These are phyloP conservation scores for Ogataea pilisensis DNA, from an alignment of 805 yeast genomes.

Conservation along the genomic window DNA sequence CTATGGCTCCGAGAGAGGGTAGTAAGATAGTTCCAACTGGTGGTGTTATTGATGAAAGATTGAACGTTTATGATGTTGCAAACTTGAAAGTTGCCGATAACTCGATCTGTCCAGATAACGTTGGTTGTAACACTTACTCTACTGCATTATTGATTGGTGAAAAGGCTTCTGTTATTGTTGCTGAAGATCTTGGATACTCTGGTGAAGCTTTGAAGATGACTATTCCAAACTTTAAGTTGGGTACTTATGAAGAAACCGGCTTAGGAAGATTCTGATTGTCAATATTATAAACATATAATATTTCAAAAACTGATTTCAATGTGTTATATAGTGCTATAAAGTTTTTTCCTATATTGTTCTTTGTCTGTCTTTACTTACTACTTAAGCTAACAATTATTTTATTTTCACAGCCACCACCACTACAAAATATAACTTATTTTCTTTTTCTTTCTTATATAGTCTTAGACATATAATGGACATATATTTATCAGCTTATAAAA, in stretches of 20 bases:
- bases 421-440: background rate
- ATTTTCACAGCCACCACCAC: background rate
- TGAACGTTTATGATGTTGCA: conserved; percentile 26
- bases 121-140: conserved; percentile 30
- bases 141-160: conserved; percentile 29
- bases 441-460: background rate
- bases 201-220: conserved; percentile 26
- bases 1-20: conserved; percentile 29
- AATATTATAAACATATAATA: too few relatives aligned
- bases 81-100: conserved; percentile 28
- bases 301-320: too few relatives aligned
- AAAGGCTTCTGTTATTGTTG: conserved; percentile 27
- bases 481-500: too few relatives aligned
- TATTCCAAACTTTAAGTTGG: conserved; percentile 27
- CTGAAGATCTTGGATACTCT: conserved; percentile 29
- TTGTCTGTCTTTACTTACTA: background rate
- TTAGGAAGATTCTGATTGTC: conserved; percentile 23
- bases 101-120: conserved; percentile 29
- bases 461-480: too few relatives aligned
- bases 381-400: too few relatives aligned
- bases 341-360: background rate
- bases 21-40: conserved; percentile 25
- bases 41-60: conserved; percentile 27
- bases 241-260: conserved; percentile 27
- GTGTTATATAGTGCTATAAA: too few relatives aligned